A percentile compares a stretch with the other conserved stretches of the same genome.
These are phyloP conservation scores for Salvia sclarea DNA, from an alignment of 305 asterid species.

Conservation along the genomic window DNA sequence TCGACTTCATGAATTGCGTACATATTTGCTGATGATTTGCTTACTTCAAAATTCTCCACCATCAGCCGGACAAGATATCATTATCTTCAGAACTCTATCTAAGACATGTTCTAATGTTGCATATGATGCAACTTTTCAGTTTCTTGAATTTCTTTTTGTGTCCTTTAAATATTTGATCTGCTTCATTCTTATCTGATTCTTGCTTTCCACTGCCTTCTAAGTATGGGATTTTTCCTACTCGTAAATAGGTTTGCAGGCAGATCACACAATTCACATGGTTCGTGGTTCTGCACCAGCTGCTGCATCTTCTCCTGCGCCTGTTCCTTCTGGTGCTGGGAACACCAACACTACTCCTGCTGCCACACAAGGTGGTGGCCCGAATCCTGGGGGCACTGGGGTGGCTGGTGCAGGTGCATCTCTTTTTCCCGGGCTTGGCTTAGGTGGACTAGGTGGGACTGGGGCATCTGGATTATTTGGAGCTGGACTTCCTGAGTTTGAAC, in stretches of 20 bases:
- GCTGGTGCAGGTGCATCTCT: conserved; percentile 50
- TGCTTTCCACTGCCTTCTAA: conserved; percentile 17
- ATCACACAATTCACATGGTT: conserved; percentile 76
- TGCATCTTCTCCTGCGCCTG: conserved; percentile 47
- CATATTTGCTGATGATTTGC: not conserved
- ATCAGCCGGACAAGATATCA: not conserved
- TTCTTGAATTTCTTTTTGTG: not conserved
- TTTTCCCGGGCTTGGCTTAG: conserved; percentile 56
- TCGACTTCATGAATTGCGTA: not conserved
- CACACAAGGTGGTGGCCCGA: conserved; percentile 43
- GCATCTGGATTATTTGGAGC: conserved; percentile 57
- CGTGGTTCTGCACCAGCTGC: conserved; percentile 69
- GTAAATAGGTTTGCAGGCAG: conserved; percentile 61
- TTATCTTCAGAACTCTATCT: conserved; percentile 2
- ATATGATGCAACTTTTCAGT: not conserved
- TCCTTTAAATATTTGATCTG: not conserved
- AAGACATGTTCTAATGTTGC: not conserved
- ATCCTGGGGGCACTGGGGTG: conserved; percentile 42
- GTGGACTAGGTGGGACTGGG: conserved; percentile 50
- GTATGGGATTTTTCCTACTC: conserved; percentile 18
- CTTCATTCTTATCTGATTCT: not conserved
- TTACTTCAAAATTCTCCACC: not conserved
- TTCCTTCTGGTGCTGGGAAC: conserved; percentile 44
- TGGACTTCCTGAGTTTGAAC: conserved; percentile 72
- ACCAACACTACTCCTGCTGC: conserved; percentile 35